A percentile compares a stretch with the other conserved stretches of the same genome.
phyloP scores from a whole-genome alignment of 257 asterid species.

The Datura wrightii region DNA sequence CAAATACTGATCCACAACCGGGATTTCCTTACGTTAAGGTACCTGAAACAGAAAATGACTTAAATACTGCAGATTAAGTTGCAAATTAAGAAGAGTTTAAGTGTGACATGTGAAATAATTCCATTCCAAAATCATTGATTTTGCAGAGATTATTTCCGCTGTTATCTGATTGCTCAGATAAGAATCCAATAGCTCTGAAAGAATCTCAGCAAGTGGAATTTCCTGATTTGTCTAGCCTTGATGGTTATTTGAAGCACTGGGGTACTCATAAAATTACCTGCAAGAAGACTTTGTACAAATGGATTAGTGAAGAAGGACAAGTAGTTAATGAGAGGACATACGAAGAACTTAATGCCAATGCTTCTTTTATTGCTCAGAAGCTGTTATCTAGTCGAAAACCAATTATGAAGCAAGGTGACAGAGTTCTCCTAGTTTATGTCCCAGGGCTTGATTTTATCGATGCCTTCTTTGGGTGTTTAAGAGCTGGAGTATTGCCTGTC shows the following conservation, averaged over 20 bases:
- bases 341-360: constrained; percentile 67
- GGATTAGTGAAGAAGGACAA: constrained; percentile 76
- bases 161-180: constrained; percentile 42
- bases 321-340: constrained; percentile 55
- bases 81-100: constrained; percentile 11
- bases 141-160: constrained; percentile 69
- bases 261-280: constrained; percentile 53
- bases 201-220: constrained; percentile 65
- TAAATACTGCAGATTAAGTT: not conserved
- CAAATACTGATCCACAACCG: constrained; percentile 57
- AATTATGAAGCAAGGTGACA: constrained; percentile 64
- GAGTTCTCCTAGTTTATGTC: constrained; percentile 77
- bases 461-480: constrained; percentile 82
- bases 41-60: constrained; percentile 36
- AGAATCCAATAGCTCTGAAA: constrained; percentile 48
- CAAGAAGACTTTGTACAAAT: constrained; percentile 68
- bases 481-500: constrained; percentile 81
- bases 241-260: constrained; percentile 76
- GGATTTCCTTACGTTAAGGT: constrained; percentile 79
- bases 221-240: constrained; percentile 68
- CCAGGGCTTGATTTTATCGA: constrained; percentile 85
- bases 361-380: constrained; percentile 68
- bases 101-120: not conserved
- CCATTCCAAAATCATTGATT: constrained; percentile 19
- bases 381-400: constrained; percentile 71